These are phyloP conservation scores for Caloboletus inedulis DNA, from an alignment of 1,284 basidiomycete species.

Conservation along the genomic window DNA sequence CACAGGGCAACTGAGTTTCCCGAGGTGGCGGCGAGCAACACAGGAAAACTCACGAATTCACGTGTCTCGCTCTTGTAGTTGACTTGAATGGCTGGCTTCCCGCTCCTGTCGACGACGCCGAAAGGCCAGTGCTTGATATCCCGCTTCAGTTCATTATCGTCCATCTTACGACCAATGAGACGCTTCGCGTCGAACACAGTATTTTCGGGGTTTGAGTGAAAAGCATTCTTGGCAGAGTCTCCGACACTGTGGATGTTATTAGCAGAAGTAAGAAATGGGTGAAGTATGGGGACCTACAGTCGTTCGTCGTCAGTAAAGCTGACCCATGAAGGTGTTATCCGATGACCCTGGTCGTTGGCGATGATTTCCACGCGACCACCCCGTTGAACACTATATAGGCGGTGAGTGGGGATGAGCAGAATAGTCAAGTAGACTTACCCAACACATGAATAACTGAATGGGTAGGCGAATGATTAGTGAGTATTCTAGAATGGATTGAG, in stretches of 20 bases:
- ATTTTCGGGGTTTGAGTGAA: conserved; percentile 85
- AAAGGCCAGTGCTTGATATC: conserved; percentile 92
- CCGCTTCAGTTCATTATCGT: conserved; percentile 74
- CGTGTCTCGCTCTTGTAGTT: conserved; percentile 84
- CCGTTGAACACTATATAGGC: conserved; percentile 72
- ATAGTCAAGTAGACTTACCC: conserved; percentile 43
- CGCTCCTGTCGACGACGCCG: conserved; percentile 72
- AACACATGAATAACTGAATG: conserved; percentile 69
- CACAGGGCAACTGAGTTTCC: background rate
- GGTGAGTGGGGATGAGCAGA: background rate
- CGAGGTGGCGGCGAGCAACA: background rate
- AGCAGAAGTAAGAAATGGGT: background rate
- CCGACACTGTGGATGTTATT: conserved; percentile 51
- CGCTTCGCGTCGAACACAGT: conserved; percentile 98
- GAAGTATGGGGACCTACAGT: conserved; percentile 52
- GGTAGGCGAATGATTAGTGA: conserved; percentile 25
- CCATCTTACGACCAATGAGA: conserved; percentile 87
- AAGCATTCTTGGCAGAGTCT: conserved; percentile 78
- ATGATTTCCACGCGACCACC: conserved; percentile 95
- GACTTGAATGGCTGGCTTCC: conserved; percentile 87
- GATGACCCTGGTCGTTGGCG: conserved; percentile 96
- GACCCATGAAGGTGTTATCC: conserved; percentile 96
- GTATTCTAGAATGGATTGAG: background rate
- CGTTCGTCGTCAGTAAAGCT: conserved; percentile 90
- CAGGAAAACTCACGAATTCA: conserved; percentile 62